These are phyloP conservation scores for Amyloporia xantha DNA, from an alignment of 768 basidiomycete genomes.

Conservation along the genomic window DNA sequence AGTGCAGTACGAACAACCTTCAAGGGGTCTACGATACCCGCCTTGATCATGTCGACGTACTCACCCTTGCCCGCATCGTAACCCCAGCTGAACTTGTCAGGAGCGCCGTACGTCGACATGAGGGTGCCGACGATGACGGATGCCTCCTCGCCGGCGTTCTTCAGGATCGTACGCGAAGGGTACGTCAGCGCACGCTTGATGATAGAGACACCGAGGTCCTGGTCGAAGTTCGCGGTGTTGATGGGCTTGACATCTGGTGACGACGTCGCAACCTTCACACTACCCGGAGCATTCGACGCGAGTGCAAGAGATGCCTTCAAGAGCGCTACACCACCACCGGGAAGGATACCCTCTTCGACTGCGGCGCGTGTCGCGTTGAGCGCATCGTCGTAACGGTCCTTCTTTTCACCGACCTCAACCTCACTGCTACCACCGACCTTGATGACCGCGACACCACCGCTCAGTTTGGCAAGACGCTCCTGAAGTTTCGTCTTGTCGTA, in stretches of 20 bases:
- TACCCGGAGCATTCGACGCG: slow-evolving; percentile 33
- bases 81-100: slow-evolving; percentile 80
- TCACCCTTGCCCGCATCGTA: slow-evolving; percentile 91
- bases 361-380: slow-evolving; percentile 97
- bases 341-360: slow-evolving; percentile 97
- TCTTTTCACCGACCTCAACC: slow-evolving; percentile 98
- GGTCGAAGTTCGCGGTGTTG: slow-evolving; percentile 88
- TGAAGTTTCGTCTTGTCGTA: slow-evolving; percentile 94
- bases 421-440: slow-evolving; percentile 92
- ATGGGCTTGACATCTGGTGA: slow-evolving; percentile 60
- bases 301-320: slow-evolving; percentile 79
- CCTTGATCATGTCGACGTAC: slow-evolving; percentile 91
- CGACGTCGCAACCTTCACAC: slow-evolving; percentile 26
- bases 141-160: slow-evolving; percentile 92
- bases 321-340: slow-evolving; percentile 91
- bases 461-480: slow-evolving; percentile 93
- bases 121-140: slow-evolving; percentile 90
- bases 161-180: slow-evolving; percentile 83
- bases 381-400: slow-evolving; percentile 96
- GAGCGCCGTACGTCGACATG: slow-evolving; percentile 53
- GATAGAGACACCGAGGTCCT: slow-evolving; percentile 91
- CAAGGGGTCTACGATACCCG: slow-evolving; percentile 91
- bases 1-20: slow-evolving; percentile 94
- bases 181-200: slow-evolving; percentile 79
- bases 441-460: slow-evolving; percentile 96